Conservation (phyloP, 2,329 filamentous ascomycete species). For the Cylindrodendrum hubeiense region DNA sequence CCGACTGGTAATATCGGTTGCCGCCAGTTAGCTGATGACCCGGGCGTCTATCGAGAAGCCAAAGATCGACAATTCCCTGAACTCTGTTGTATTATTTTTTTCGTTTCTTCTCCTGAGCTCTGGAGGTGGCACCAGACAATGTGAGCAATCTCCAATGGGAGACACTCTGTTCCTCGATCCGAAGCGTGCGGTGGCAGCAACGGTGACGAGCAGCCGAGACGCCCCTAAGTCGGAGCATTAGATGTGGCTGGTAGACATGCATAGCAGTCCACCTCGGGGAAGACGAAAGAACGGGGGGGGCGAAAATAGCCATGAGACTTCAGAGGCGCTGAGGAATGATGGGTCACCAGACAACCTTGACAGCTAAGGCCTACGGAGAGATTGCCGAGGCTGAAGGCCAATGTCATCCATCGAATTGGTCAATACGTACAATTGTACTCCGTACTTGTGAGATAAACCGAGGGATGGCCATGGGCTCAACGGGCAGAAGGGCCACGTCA, state of each 20-base stretch:
- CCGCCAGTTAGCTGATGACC: constrained; percentile 31
- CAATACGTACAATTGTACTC: no score
- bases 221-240: neutral
- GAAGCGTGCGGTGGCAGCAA: neutral
- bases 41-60: constrained; percentile 37
- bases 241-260: constrained; percentile 4
- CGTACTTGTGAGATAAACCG: neutral
- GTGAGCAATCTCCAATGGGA: constrained; percentile 26
- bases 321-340: constrained; percentile 6
- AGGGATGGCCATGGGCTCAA: neutral
- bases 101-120: constrained; percentile 25
- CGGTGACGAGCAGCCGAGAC: neutral
- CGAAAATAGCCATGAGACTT: constrained; percentile 2
- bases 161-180: constrained; percentile 6
- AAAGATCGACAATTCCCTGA: constrained; percentile 32
- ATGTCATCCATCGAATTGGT: neutral
- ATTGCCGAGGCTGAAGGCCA: neutral
- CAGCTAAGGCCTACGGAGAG: neutral
- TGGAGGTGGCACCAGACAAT: constrained; percentile 12
- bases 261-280: neutral
- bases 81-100: constrained; percentile 5
- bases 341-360: neutral
- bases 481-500: neutral
- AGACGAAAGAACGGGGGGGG: neutral
- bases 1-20: constrained; percentile 38